Percentiles rank a stretch among this genome's conserved stretches.
Evolutionary conservation across 1,284 basidiomycete species (phyloP).

Genomic region (Moesziomyces sp.): DNA sequence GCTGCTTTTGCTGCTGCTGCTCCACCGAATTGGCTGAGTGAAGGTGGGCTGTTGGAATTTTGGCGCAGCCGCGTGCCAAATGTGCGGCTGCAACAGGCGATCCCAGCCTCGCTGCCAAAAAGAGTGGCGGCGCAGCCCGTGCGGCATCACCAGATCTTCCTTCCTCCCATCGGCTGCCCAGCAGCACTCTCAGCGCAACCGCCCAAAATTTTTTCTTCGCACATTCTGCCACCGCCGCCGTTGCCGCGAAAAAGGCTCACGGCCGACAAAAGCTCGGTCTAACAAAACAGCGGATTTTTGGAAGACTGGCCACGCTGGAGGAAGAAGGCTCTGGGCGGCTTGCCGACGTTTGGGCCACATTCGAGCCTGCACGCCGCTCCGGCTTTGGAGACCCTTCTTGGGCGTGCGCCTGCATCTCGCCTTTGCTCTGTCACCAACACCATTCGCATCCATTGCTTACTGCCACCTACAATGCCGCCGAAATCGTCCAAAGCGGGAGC

Average conservation of each 20-base stretch:
- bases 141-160: not conserved
- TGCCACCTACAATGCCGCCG: constrained; percentile 30
- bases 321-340: not conserved
- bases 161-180: not conserved
- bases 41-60: not conserved
- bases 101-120: not conserved
- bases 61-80: not conserved
- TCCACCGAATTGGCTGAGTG: no score
- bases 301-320: not conserved
- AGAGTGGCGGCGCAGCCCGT: no score
- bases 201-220: not conserved
- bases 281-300: not conserved
- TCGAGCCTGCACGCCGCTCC: not conserved
- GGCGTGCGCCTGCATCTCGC: not conserved
- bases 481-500: constrained; percentile 26
- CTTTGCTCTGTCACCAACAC: not conserved
- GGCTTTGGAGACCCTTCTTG: not conserved
- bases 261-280: not conserved
- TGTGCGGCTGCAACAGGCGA: not conserved
- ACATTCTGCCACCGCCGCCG: not conserved
- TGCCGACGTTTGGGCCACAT: not conserved
- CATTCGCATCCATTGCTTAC: not conserved
- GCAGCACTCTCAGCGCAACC: no score
- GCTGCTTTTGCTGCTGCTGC: not conserved
- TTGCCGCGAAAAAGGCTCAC: not conserved